Conservation (phyloP, 1,284 basidiomycete species). For the Boletus mariae region DNA sequence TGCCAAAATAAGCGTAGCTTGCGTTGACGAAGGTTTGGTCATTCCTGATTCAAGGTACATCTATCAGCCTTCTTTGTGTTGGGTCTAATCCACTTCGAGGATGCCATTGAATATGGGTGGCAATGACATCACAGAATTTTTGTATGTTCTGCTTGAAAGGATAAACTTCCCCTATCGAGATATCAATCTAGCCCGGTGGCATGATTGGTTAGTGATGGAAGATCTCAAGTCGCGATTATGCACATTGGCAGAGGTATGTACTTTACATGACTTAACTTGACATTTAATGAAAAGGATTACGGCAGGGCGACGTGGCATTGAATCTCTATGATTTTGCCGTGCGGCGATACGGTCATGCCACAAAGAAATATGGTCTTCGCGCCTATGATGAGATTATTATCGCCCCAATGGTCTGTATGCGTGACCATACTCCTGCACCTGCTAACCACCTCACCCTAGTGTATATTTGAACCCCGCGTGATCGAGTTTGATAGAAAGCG, state of each 20-base stretch:
- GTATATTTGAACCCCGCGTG: constrained; percentile 88
- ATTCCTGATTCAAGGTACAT: constrained; percentile 81
- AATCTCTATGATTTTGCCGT: constrained; percentile 90
- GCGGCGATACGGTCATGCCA: constrained; percentile 68
- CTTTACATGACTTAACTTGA: not conserved
- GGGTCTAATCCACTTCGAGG: constrained; percentile 39
- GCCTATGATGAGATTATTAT: constrained; percentile 96
- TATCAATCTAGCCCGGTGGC: constrained; percentile 67
- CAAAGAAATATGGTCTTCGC: constrained; percentile 86
- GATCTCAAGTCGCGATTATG: constrained; percentile 81
- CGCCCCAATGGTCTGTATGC: constrained; percentile 77
- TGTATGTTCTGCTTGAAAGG: constrained; percentile 76
- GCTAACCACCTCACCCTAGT: constrained; percentile 43
- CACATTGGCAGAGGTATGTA: constrained; percentile 77
- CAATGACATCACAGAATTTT: constrained; percentile 88
- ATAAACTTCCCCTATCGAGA: constrained; percentile 90
- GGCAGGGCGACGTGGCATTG: constrained; percentile 82
- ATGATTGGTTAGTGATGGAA: constrained; percentile 89
- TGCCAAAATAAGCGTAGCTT: constrained; percentile 80
- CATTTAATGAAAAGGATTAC: constrained; percentile 6
- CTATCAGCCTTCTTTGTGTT: not conserved
- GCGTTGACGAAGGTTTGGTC: constrained; percentile 93
- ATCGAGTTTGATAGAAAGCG: constrained; percentile 86
- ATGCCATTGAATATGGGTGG: constrained; percentile 88
- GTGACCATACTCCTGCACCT: not conserved